Conservation (phyloP, 2,329 filamentous ascomycete species). For the Stemphylium beticola region DNA sequence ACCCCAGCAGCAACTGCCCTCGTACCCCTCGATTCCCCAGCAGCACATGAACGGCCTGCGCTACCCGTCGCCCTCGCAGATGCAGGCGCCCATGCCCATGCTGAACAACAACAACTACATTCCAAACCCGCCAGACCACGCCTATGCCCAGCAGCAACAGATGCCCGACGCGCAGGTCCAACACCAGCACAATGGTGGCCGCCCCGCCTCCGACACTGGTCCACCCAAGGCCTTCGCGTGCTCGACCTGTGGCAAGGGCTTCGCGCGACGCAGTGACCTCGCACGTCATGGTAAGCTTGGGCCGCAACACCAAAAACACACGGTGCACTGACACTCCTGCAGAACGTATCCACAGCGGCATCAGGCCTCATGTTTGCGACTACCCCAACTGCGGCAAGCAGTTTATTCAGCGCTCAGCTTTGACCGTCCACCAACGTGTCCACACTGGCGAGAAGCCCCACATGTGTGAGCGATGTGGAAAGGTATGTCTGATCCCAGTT, state of each 20-base stretch:
- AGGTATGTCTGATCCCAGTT: conserved; percentile 64
- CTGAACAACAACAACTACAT: conserved; percentile 64
- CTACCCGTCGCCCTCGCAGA: conserved; percentile 61
- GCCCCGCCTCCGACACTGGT: conserved; percentile 55
- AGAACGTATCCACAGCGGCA: conserved; percentile 96
- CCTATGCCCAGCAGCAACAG: conserved; percentile 51
- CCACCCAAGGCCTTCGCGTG: conserved; percentile 83
- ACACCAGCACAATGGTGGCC: conserved; percentile 51
- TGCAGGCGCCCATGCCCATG: conserved; percentile 60
- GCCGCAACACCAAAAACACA: conserved; percentile 32
- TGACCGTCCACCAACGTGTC: conserved; percentile 93
- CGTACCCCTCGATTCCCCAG: conserved; percentile 56
- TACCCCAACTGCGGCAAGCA: conserved; percentile 88
- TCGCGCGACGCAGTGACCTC: conserved; percentile 91
- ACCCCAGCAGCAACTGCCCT: conserved; percentile 58
- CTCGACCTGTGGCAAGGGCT: conserved; percentile 87
- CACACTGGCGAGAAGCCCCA: conserved; percentile 99
- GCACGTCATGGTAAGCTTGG: conserved; percentile 79
- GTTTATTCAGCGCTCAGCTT: conserved; percentile 93
- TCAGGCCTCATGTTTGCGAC: conserved; percentile 91
- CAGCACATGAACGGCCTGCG: conserved; percentile 59
- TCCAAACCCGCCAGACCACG: conserved; percentile 56
- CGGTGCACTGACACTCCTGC: conserved; percentile 37
- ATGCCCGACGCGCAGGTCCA: conserved; percentile 47
- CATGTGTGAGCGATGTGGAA: conserved; percentile 94